phyloP scores from a whole-genome alignment of 495 filamentous ascomycete genomes.

The Lineolata rhizophorae region DNA sequence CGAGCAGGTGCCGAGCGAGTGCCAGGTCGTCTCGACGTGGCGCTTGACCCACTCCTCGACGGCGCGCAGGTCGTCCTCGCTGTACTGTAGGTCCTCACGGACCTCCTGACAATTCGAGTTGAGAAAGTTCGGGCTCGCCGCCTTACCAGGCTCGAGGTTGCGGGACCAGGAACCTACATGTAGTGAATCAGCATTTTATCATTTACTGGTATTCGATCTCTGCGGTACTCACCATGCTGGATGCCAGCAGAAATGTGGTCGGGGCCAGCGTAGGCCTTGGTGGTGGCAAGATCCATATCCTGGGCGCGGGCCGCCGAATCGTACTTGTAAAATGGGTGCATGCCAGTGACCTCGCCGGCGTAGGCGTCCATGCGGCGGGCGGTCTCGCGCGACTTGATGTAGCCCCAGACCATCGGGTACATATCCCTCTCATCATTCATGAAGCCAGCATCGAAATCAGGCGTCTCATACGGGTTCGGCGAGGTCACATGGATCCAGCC shows the following conservation, averaged over 20 bases:
- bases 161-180: conserved; percentile 25
- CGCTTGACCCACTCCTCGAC: conserved; percentile 56
- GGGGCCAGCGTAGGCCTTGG: conserved; percentile 49
- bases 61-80: conserved; percentile 39
- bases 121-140: conserved; percentile 22
- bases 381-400: conserved; percentile 72
- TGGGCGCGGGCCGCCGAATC: conserved; percentile 43
- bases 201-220: neutral
- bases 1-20: conserved; percentile 45
- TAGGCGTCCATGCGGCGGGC: conserved; percentile 58
- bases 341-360: conserved; percentile 37
- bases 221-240: conserved; percentile 23
- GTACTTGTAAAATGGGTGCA: conserved; percentile 42
- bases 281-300: conserved; percentile 55
- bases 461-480: conserved; percentile 45
- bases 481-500: conserved; percentile 51
- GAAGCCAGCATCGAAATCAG: conserved; percentile 68
- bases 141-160: conserved; percentile 26
- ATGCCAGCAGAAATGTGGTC: conserved; percentile 56
- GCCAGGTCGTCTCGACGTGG: conserved; percentile 41
- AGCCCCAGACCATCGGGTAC: conserved; percentile 68
- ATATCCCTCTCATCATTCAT: conserved; percentile 74
- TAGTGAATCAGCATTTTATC: conserved; percentile 1
- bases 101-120: conserved; percentile 31
- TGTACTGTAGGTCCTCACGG: conserved; percentile 42